Percentiles rank a stretch among this genome's conserved stretches.
Conservation (phyloP, 2,329 filamentous ascomycete genomes). For the Pestalotiopsis sp. region DNA sequence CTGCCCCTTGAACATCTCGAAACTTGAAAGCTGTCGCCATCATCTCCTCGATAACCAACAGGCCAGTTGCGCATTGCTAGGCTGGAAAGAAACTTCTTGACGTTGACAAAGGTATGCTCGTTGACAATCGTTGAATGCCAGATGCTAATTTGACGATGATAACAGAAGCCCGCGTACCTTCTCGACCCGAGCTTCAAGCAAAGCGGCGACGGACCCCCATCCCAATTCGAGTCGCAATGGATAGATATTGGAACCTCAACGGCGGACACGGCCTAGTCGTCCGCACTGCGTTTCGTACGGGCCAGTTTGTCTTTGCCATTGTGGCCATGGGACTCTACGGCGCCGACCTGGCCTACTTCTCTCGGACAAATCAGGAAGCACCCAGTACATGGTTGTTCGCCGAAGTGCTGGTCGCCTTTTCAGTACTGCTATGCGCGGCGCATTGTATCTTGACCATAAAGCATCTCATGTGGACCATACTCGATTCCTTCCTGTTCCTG, state of each 20-base stretch:
- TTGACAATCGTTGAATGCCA: neutral
- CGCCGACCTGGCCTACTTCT: neutral
- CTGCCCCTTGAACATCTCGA: too few species aligned
- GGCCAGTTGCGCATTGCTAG: neutral
- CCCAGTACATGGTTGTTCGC: neutral
- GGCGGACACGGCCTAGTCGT: neutral
- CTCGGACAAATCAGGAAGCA: neutral
- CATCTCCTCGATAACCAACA: too few species aligned
- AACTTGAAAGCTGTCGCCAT: too few species aligned
- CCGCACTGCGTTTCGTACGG: neutral
- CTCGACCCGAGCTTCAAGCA: neutral
- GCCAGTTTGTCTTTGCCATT: neutral
- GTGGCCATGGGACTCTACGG: neutral
- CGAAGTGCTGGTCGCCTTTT: neutral
- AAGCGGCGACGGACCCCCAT: neutral
- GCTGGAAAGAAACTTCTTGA: neutral
- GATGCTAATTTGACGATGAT: neutral
- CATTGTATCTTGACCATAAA: constrained; percentile 1
- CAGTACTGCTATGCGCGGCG: neutral
- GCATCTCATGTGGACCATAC: neutral
- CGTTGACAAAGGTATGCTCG: neutral
- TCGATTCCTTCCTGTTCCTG: neutral
- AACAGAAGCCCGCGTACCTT: neutral
- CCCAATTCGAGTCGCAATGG: neutral
- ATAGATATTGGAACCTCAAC: neutral